Base-by-base conservation (phyloP, 768 basidiomycete genomes). In the Dentipellis sp. region DNA sequence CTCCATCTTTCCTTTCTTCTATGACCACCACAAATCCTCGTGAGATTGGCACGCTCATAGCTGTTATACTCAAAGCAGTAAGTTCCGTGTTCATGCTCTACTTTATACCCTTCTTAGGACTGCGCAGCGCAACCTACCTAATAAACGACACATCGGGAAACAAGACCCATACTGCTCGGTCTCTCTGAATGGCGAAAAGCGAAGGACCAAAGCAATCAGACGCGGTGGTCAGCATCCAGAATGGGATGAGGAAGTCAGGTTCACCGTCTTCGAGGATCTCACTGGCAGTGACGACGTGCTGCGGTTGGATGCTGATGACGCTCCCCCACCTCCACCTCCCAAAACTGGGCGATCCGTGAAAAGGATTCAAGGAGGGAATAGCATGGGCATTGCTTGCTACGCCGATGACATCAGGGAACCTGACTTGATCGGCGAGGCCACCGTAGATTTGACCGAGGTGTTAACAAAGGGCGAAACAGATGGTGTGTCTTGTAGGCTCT, bases 161-260 rank as follows among this genome's bases (percentile, higher is more conserved):
- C 97, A 98, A 70, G 94, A 97, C 69, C 97, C 97, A 0, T 99
- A 95, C 70, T 97, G 93, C 63, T 73, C 83, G 21, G 79, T 95
- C 22, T 74, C 77, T 3, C 74, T 94, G 53, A 87, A 91, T 66
- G 83, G 84, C 51, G 86, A 94, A 69, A 94, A 85, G 65, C 82
- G 85, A 57, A 79, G 90, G 52, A 98, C 95, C 4, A 91, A 88
- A 68, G 84, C 92, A n/a, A 87, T 97, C 68, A 94, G 91, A 68
- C 86, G 92, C 34, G 97, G 97, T 51, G 97, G 97, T 16, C 97
- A 99, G 68, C 94, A 97, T 69, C 97, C 97, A 5, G 93, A 93
- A 72, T 99, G 97, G 94, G 97, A 99, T 67, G 94, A 97, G 64
- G 97, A 99, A 72, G 76, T 98, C 65, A 86, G 97, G 45, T 98